Conservation (phyloP, 2,329 filamentous ascomycete species). For the Mariannaea elegans region DNA sequence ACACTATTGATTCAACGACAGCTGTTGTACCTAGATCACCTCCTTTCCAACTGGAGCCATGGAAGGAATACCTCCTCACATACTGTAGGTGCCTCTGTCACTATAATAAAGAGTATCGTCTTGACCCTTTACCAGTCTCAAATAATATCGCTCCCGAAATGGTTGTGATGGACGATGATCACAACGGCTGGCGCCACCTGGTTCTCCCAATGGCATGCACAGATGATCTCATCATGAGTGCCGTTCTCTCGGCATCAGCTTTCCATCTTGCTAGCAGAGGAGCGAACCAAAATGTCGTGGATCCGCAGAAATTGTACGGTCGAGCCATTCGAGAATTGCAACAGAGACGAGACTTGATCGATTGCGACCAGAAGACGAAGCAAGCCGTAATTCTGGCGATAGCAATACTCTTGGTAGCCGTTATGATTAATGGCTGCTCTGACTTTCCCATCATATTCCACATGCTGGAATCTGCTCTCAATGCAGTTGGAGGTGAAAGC, state of each 20-base stretch:
- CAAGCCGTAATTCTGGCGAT: constrained; percentile 33
- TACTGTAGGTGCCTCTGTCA: constrained; percentile 8
- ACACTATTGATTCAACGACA: background rate
- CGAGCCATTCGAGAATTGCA: constrained; percentile 26
- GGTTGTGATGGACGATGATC: constrained; percentile 32
- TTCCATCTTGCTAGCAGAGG: constrained; percentile 31
- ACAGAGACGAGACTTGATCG: constrained; percentile 14
- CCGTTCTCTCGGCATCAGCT: constrained; percentile 38
- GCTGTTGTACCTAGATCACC: background rate
- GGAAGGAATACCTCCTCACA: constrained; percentile 6
- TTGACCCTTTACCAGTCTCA: constrained; percentile 24
- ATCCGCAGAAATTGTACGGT: constrained; percentile 19
- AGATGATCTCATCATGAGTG: constrained; percentile 33
- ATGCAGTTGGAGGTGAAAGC: constrained; percentile 30
- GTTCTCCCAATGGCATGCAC: constrained; percentile 31
- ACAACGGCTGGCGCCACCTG: constrained; percentile 34
- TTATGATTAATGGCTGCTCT: constrained; percentile 37
- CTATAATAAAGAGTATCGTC: too few relatives aligned
- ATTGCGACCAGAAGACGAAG: constrained; percentile 17
- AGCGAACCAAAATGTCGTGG: background rate
- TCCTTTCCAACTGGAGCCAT: background rate
- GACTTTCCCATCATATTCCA: constrained; percentile 40
- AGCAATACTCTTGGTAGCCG: constrained; percentile 33
- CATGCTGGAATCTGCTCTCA: constrained; percentile 35
- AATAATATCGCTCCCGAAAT: constrained; percentile 32